Conservation (phyloP, 1,139 yeast genomes). For the Magnusiomyces paraingens region DNA sequence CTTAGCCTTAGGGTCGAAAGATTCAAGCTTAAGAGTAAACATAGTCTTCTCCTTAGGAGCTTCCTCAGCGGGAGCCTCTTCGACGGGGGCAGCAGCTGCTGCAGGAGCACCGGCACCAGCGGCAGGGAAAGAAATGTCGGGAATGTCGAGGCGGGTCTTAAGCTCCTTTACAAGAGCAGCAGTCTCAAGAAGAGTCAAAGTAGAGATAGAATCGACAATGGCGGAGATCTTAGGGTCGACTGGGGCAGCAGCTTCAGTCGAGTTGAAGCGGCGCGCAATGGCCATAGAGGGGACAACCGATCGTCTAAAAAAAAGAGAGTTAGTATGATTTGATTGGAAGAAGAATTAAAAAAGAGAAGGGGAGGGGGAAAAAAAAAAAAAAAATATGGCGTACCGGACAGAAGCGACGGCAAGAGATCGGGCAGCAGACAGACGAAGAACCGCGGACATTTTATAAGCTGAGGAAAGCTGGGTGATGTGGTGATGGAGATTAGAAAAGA, state of each 20-base stretch:
- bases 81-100: conserved; percentile 64
- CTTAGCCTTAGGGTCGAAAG: conserved; percentile 90
- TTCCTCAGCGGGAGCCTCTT: conserved; percentile 72
- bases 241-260: conserved; percentile 42
- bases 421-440: conserved; percentile 28
- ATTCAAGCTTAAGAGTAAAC: conserved; percentile 83
- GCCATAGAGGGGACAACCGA: conserved; percentile 6
- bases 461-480: no score
- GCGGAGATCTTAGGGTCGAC: conserved; percentile 84
- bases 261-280: conserved; percentile 38
- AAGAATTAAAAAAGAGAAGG: neutral
- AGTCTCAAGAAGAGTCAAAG: conserved; percentile 85
- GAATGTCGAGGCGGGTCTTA: conserved; percentile 80
- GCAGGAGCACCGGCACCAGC: conserved; percentile 54
- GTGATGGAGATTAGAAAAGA: neutral
- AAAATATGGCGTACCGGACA: conserved; percentile 5
- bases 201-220: conserved; percentile 87
- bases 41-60: conserved; percentile 90
- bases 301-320: conserved; percentile 8
- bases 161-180: conserved; percentile 76
- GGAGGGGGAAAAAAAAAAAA: no score
- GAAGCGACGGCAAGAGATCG: conserved; percentile 27
- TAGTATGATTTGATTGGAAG: neutral
- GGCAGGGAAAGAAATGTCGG: conserved; percentile 87
- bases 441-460: conserved; percentile 21